Evolutionary conservation across 176 grass and related monocot species (phyloP).

Genomic region (Elaeis guineensis): DNA sequence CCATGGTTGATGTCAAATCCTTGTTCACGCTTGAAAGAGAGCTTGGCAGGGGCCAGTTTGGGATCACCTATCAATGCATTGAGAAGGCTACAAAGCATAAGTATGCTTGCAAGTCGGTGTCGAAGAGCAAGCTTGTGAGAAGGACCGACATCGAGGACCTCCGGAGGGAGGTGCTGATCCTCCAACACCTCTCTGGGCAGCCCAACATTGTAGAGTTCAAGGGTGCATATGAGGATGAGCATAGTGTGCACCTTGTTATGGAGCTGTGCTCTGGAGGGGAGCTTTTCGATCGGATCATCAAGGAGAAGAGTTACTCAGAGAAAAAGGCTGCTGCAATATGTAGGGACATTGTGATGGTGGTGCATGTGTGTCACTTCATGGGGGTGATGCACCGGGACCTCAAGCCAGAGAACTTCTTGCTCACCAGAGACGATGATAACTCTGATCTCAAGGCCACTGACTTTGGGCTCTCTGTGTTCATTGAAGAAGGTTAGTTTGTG

Average conservation of each 20-base stretch:
- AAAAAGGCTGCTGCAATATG: slow-evolving; percentile 50
- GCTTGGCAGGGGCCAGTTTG: slow-evolving; percentile 73
- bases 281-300: slow-evolving; percentile 82
- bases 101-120: slow-evolving; percentile 90
- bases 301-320: slow-evolving; percentile 59
- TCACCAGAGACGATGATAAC: slow-evolving; percentile 38
- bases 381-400: slow-evolving; percentile 86
- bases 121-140: slow-evolving; percentile 71
- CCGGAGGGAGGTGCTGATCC: slow-evolving; percentile 75
- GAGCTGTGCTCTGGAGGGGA: slow-evolving; percentile 84
- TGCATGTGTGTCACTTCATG: slow-evolving; percentile 92
- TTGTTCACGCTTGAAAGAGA: slow-evolving; percentile 50
- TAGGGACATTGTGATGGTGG: slow-evolving; percentile 55
- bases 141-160: slow-evolving; percentile 59
- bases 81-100: slow-evolving; percentile 34
- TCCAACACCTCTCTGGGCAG: slow-evolving; percentile 88
- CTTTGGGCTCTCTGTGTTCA: slow-evolving; percentile 80
- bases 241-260: slow-evolving; percentile 70
- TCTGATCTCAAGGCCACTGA: slow-evolving; percentile 78
- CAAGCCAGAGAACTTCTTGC: slow-evolving; percentile 90
- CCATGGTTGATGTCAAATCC: slow-evolving; percentile 42
- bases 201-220: slow-evolving; percentile 64
- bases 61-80: slow-evolving; percentile 77
- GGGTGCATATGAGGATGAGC: slow-evolving; percentile 68
- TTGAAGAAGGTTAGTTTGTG: slow-evolving; percentile 52